Evolutionary conservation across 2,329 filamentous ascomycete species (phyloP).

Genomic region (Aspergillus japonicus): DNA sequence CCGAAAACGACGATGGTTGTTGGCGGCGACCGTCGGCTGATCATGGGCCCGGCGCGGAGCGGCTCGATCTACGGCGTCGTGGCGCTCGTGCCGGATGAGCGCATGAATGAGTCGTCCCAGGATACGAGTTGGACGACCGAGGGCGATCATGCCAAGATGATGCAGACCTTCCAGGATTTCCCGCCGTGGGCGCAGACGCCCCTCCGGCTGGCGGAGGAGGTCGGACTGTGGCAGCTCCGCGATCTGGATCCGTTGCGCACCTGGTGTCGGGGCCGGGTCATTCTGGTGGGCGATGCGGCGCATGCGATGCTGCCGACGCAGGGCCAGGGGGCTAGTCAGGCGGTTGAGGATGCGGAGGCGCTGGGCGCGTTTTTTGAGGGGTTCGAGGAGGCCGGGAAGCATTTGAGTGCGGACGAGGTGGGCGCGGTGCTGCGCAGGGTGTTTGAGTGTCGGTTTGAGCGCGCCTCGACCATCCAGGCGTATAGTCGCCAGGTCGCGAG

Average conservation of each 20-base stretch:
- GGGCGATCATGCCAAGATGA: slow-evolving; percentile 9
- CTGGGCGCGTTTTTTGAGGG: slow-evolving; percentile 16
- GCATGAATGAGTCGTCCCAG: not conserved
- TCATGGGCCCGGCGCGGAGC: slow-evolving; percentile 48
- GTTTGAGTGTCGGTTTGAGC: slow-evolving; percentile 5
- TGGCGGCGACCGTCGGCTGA: slow-evolving; percentile 42
- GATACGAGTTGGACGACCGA: slow-evolving; percentile 7
- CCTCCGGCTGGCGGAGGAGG: not conserved
- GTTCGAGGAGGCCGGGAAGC: not conserved
- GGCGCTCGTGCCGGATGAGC: slow-evolving; percentile 44
- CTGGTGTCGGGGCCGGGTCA: slow-evolving; percentile 20
- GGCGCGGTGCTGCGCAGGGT: not conserved
- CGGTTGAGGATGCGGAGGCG: slow-evolving; percentile 43
- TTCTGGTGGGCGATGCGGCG: slow-evolving; percentile 40
- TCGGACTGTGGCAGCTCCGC: slow-evolving; percentile 21
- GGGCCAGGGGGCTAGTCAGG: slow-evolving; percentile 45
- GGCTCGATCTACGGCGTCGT: slow-evolving; percentile 46
- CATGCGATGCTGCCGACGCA: slow-evolving; percentile 45
- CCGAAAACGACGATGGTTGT: slow-evolving; percentile 50
- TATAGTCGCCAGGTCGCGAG: slow-evolving; percentile 13
- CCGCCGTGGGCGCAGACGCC: slow-evolving; percentile 7
- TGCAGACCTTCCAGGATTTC: slow-evolving; percentile 12
- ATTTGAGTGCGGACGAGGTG: not conserved
- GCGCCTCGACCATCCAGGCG: slow-evolving; percentile 7
- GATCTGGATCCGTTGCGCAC: slow-evolving; percentile 28